Percentiles rank a stretch among this genome's conserved stretches.
These are phyloP conservation scores for Trypanosoma lewisi DNA, from an alignment of 208 protist species.

Conservation along the genomic window DNA sequence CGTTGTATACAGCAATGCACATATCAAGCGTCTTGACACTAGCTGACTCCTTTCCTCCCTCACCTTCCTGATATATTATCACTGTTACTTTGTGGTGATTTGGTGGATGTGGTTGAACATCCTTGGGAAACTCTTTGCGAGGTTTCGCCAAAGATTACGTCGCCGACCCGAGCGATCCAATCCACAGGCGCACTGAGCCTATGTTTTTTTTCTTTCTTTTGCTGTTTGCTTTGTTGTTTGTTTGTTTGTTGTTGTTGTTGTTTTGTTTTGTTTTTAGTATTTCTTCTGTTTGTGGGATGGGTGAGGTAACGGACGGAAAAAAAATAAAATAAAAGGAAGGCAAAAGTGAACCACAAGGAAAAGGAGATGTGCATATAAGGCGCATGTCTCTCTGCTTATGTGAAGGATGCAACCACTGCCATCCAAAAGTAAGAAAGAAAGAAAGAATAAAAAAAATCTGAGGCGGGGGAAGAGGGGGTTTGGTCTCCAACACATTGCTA, in stretches of 20 bases:
- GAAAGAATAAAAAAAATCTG: not conserved
- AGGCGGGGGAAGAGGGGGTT: too few species aligned
- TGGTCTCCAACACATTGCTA: not conserved
- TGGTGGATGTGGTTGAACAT: slow-evolving; percentile 4
- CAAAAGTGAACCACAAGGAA: not conserved
- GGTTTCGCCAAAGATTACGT: not conserved
- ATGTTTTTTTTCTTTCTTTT: too few species aligned
- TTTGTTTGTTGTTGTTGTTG: too few species aligned
- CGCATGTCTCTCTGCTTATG: too few species aligned
- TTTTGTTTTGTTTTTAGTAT: too few species aligned
- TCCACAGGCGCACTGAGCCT: not conserved
- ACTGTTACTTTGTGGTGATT: not conserved
- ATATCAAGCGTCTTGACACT: not conserved
- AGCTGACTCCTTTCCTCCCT: slow-evolving; percentile 25
- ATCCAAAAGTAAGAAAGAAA: too few species aligned
- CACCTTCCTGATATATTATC: slow-evolving; percentile 7
- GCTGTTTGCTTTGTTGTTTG: too few species aligned
- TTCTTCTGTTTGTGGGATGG: too few species aligned
- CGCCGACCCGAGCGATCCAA: not conserved
- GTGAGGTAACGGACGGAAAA: too few species aligned
- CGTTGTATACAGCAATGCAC: slow-evolving; percentile 6
- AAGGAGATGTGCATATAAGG: too few species aligned
- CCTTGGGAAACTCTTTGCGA: not conserved
- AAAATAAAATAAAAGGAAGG: not conserved
- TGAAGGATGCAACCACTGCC: too few species aligned